Base-by-base conservation (phyloP, 345 rosid species). In the Odontarrhena argentea region DNA sequence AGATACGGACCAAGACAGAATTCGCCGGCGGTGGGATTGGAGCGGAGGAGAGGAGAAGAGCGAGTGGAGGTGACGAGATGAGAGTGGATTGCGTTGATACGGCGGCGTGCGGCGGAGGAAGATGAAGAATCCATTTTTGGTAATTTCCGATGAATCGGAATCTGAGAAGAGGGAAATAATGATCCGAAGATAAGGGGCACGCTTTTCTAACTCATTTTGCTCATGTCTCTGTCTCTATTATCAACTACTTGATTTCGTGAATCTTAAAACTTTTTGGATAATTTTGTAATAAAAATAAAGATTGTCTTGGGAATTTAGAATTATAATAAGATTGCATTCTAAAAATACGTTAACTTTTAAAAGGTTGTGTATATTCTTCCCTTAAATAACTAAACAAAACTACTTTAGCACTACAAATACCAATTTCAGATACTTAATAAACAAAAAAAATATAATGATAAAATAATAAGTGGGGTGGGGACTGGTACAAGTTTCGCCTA, bases 21-120 rank as follows among this genome's bases (percentile, higher is more conserved):
- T 82, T 94, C 95, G 69, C 91, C 92, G 41, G 88, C 85, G 47
- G 95, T 83, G 56, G 81, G 85, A 65, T 74, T 82, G 11, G 69
- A 58, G 54, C 57, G 80, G 68, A 93, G 82, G 72, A 70, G 59
- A 63, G 83, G 71, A 69, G 79, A 55, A 11, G 70, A 57, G 38
- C 78, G 68, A 60, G 65, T 9, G 71, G 65, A 57, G 70, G 83
- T 26, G 32, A 68, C 24, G 62, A 93, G 87, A 64, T 91, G 99
- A 64, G 75, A 80, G 70, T 79, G 73, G 55, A 94, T 80, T 60
- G 95, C 74, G 41, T 76, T 52, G 52, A 94, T 69, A 55, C 99
- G 96, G 73, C 93, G 96, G 56, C 85, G 87, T 55, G 95, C 89
- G 51, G 85, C 78, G 40, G 71, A 25, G 9, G 75, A 32, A 24